Evolutionary conservation across 75 land plant genomes (phyloP).

Genomic region (Pinus tabuliformis): DNA sequence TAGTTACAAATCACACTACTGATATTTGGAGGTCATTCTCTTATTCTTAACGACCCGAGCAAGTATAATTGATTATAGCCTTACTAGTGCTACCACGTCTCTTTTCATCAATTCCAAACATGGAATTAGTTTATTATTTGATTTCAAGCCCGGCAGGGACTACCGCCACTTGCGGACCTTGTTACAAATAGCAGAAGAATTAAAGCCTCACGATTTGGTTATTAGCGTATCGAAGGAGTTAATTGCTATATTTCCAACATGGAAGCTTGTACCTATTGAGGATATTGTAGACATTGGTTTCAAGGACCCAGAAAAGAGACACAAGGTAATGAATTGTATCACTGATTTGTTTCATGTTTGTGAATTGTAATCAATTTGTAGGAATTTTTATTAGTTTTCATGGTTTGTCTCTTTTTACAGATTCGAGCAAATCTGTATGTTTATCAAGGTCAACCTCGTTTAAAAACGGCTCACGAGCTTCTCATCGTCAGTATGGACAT

Average conservation of each 20-base stretch:
- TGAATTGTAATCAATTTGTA: too few species aligned
- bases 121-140: too few species aligned
- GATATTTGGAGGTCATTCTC: too few species aligned
- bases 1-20: too few species aligned
- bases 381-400: not conserved
- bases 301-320: conserved; percentile 31
- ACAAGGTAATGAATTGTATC: conserved; percentile 23
- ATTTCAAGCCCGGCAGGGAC: too few species aligned
- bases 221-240: conserved; percentile 22
- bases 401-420: conserved; percentile 25
- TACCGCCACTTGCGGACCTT: too few species aligned
- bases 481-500: conserved; percentile 57
- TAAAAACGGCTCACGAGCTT: conserved; percentile 79
- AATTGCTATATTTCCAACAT: conserved; percentile 40
- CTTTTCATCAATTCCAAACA: too few species aligned
- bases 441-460: conserved; percentile 68
- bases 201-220: conserved; percentile 59
- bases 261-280: conserved; percentile 53
- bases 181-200: conserved; percentile 62
- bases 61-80: too few species aligned
- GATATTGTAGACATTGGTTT: conserved; percentile 32
- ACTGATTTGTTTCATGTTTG: not conserved
- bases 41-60: too few species aligned
- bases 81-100: too few species aligned
- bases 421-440: conserved; percentile 61